These are phyloP conservation scores for Pyrrhoderma lamaoense DNA, from an alignment of 1,284 basidiomycete species.

Conservation along the genomic window DNA sequence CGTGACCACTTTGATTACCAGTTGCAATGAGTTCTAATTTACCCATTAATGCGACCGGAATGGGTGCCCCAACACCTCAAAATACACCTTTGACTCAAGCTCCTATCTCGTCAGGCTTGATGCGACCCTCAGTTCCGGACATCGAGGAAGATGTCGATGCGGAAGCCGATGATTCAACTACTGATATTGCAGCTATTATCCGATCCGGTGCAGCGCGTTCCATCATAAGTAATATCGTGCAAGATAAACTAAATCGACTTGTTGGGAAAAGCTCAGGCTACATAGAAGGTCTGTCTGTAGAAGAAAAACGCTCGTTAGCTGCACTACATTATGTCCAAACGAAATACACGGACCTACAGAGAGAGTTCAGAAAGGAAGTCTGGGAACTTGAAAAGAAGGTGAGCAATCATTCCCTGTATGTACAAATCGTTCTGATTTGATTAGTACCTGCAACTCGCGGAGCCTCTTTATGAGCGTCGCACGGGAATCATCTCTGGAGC, in stretches of 20 bases:
- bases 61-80: constrained; percentile 71
- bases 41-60: constrained; percentile 24
- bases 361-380: constrained; percentile 94
- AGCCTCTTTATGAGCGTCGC: constrained; percentile 88
- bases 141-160: constrained; percentile 62
- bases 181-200: constrained; percentile 15
- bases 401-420: constrained; percentile 20
- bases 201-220: constrained; percentile 31
- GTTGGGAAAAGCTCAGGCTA: constrained; percentile 81
- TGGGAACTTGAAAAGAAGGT: constrained; percentile 97
- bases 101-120: constrained; percentile 59
- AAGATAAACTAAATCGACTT: constrained; percentile 57
- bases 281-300: constrained; percentile 77
- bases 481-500: constrained; percentile 78
- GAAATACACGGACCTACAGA: constrained; percentile 89
- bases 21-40: too few species aligned
- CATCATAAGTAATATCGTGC: constrained; percentile 35
- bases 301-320: constrained; percentile 82
- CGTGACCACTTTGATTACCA: too few species aligned
- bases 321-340: constrained; percentile 93
- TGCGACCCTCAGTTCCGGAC: constrained; percentile 61
- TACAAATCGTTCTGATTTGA: neutral
- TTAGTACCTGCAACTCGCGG: constrained; percentile 80
- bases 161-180: constrained; percentile 36
- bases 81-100: constrained; percentile 73